Evolutionary conservation across 106 monocot species (phyloP).

Genomic region (Dendrobium officinale): DNA sequence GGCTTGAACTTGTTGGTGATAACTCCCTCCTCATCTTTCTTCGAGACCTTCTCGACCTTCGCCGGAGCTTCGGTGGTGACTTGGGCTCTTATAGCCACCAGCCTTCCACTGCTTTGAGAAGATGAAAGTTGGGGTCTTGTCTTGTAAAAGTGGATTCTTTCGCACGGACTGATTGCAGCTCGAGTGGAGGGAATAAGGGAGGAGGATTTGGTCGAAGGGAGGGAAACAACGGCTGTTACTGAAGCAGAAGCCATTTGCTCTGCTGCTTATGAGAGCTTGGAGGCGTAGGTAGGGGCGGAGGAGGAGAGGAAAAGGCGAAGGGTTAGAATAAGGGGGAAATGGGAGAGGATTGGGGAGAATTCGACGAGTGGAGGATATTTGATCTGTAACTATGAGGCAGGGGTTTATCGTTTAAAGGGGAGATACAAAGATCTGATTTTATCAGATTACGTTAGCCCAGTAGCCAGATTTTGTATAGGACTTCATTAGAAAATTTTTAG

Average conservation of each 20-base stretch:
- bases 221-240: conserved; percentile 46
- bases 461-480: neutral
- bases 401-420: neutral
- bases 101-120: neutral
- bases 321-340: conserved; percentile 9
- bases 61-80: conserved; percentile 69
- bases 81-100: conserved; percentile 33
- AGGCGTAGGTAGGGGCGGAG: neutral
- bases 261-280: neutral
- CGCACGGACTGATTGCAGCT: conserved; percentile 27
- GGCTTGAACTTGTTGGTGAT: conserved; percentile 83
- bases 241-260: conserved; percentile 41
- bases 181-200: conserved; percentile 26
- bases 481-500: no score
- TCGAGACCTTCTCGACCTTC: conserved; percentile 51
- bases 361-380: neutral
- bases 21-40: conserved; percentile 88
- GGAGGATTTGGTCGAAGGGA: conserved; percentile 38
- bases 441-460: neutral
- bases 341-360: conserved; percentile 4
- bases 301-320: no score
- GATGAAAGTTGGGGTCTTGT: conserved; percentile 6
- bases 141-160: conserved; percentile 31
- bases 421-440: neutral
- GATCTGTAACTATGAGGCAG: neutral